Base-by-base conservation (phyloP, 129 eudicot species). In the Centrapalus pauciflorus region DNA sequence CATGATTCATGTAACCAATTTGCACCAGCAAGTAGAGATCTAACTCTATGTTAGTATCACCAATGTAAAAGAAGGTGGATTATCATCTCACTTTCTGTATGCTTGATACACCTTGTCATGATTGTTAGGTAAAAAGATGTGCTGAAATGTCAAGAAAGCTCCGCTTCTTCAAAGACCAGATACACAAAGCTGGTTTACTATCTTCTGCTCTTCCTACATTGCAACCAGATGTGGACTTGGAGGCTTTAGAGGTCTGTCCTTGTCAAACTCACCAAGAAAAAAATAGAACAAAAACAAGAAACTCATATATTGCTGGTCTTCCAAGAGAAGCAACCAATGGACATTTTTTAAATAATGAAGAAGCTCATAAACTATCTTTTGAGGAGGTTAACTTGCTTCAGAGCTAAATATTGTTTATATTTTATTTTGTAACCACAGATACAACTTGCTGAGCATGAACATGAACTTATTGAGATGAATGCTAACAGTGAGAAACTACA, bases 131-230 rank as follows among this genome's bases (percentile, higher is more conserved):
- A 24, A 93, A 93, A 84, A 68, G 95, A 74, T 93, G 98, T 85
- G 98, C 95, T 13, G 98, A 93, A 79, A 93, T 93, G 98, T 88
- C 98, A 63, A 80, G 98, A 72, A 93, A 88, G 63, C 83, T 93
- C 67, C 84, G 96, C 0, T 93, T 83, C 75, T 83, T 93, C 46
- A 93, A 88, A 76, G 98, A 93, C 69, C 98, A 93, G 78, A 88
- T 93, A 69, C 86, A 80, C 63, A 93, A 84, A 43, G 95, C 98
- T 32, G 95, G 96, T 26, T 67, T 88, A 45, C 58, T 66, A 28
- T 74, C 86, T 58, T 75, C 96, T 70, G 84, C 75, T 55, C 74
- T 27, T 71, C 90, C 96, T 50, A 66, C 82, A 55, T 30, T 82
- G 79, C 89, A 84, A 71, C 89, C 92, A 26, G 87, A 83, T 68